Percentiles rank a stretch among this genome's conserved stretches.
Evolutionary conservation across 148 eudicot genomes (phyloP).

Genomic region (Vaccinium vitisidaea): DNA sequence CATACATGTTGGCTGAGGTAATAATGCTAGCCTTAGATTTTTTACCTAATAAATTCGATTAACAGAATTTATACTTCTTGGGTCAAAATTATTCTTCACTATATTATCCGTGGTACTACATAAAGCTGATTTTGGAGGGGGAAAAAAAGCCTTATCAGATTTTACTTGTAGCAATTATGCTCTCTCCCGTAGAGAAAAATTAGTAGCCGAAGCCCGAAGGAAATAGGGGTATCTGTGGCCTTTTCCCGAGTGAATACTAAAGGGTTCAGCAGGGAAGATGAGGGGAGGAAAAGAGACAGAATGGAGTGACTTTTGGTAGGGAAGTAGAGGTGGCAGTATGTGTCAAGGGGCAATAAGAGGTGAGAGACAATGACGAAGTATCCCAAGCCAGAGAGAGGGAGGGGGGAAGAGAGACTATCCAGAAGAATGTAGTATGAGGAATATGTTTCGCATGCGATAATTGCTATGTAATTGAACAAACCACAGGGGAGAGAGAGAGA

Average conservation of each 20-base stretch:
- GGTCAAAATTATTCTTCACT: background rate
- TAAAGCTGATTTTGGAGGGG: background rate
- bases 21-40: slow-evolving; percentile 14
- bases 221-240: background rate
- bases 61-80: background rate
- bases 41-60: background rate
- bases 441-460: too few relatives aligned
- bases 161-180: background rate
- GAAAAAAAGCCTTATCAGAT: background rate
- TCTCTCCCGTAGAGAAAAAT: background rate
- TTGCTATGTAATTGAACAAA: too few relatives aligned
- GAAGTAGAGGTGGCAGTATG: background rate
- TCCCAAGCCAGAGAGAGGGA: background rate
- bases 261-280: background rate
- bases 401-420: background rate
- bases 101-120: background rate
- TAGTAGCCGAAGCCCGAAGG: background rate
- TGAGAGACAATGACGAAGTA: background rate
- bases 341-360: background rate
- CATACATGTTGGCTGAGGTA: slow-evolving; percentile 96
- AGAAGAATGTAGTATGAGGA: background rate
- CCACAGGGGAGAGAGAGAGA: too few relatives aligned
- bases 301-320: background rate
- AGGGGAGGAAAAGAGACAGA: background rate
- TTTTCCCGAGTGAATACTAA: background rate